phyloP scores from a whole-genome alignment of 805 yeast genomes.

The Ogataea siamensis region DNA sequence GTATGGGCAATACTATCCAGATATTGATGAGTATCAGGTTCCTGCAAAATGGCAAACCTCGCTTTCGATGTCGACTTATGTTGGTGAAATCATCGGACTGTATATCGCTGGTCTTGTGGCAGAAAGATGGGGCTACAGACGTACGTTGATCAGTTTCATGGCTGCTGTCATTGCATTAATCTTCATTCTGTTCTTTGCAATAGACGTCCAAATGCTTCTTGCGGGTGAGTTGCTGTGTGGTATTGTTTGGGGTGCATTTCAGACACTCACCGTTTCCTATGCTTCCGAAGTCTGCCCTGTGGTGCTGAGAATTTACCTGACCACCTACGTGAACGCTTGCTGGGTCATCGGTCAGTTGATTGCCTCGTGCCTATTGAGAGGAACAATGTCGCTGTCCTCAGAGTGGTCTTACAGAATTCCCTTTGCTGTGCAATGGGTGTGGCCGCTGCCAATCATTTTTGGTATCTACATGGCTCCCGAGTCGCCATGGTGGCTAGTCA shows the following conservation, averaged over 20 bases:
- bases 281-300: slow-evolving; percentile 58
- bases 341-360: slow-evolving; percentile 60
- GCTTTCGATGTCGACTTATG: slow-evolving; percentile 29
- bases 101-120: slow-evolving; percentile 40
- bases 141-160: slow-evolving; percentile 34
- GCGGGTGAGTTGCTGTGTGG: slow-evolving; percentile 46
- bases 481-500: slow-evolving; percentile 56
- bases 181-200: slow-evolving; percentile 41
- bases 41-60: slow-evolving; percentile 46
- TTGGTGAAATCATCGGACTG: slow-evolving; percentile 36
- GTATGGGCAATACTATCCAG: slow-evolving; percentile 25
- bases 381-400: slow-evolving; percentile 1
- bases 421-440: slow-evolving; percentile 59
- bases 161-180: slow-evolving; percentile 32
- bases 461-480: slow-evolving; percentile 52
- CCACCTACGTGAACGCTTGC: slow-evolving; percentile 50
- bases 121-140: slow-evolving; percentile 41
- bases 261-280: slow-evolving; percentile 49
- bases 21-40: slow-evolving; percentile 30
- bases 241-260: slow-evolving; percentile 55
- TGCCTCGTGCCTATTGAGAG: slow-evolving; percentile 48
- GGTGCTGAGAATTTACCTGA: slow-evolving; percentile 45
- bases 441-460: slow-evolving; percentile 49
- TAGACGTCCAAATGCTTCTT: slow-evolving; percentile 36
- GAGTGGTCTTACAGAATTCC: slow-evolving; percentile 51